Base-by-base conservation (phyloP, 2,329 filamentous ascomycete genomes). In the Epichloe glyceriae region DNA sequence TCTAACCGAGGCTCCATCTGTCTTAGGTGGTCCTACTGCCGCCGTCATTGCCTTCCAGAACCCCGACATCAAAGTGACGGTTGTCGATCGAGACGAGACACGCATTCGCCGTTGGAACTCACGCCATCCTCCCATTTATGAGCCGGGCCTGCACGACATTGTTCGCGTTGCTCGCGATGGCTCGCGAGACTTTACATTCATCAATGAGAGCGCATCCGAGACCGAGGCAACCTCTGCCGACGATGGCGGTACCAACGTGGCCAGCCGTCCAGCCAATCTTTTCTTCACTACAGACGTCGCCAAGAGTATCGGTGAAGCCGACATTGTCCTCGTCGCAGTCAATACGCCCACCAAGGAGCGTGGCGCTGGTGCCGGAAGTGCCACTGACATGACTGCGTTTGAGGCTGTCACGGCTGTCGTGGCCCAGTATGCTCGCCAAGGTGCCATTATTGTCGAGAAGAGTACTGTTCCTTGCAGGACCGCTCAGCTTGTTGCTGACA, bases 401-500 rank as follows among this genome's bases (percentile, higher is more conserved):
- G 85, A 90, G 63, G 79, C 79, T 17, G 85, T 84, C 5, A 80
- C 80, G 1, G 73, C 76, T 47, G 78, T 79, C 50, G 82, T 90
- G 35, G 86, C 85, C 10, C 71, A 78, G 56, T 72, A 82, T 54
- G 83, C 85, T 3, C 79, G 75, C 33, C 70, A 75, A 17, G 82
- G 82, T 46, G 79, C 83, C 50, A 86, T 90, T 50, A 79, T 91
- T 47, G 86, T 90, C 19, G 86, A 90, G 70, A 91, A 90, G 70
- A 85, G 80, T 51, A 91, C 86, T 0, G 86, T 90, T 26, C 86
- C 86, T 3, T 87, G 83, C 63, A 73, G 82, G 54, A 89, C 86
- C 5, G 83, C 85, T 2, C 76, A 86, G 57, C 76, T 81, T 34
- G 80, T 89, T 39, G 74, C 78, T 57, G 76, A 83, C 56, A 86